Evolutionary conservation across 73 alveolate species (phyloP).

Genomic region (Breviolum minutum): DNA sequence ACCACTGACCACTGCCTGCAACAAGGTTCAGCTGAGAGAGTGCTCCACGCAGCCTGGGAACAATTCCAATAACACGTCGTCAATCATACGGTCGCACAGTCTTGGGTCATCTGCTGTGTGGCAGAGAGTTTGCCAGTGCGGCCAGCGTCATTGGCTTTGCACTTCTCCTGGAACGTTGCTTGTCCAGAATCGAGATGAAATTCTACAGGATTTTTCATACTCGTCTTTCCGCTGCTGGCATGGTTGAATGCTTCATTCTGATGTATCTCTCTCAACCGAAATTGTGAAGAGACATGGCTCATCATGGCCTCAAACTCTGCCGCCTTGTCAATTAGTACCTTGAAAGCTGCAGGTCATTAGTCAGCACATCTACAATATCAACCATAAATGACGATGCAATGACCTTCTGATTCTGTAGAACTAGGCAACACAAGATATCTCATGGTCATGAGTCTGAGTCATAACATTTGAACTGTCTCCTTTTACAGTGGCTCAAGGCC

Average conservation of each 20-base stretch:
- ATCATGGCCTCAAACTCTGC: constrained; percentile 23
- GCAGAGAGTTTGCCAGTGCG: constrained; percentile 67
- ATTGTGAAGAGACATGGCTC: not conserved
- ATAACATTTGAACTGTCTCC: too few relatives aligned
- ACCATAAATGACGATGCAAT: too few relatives aligned
- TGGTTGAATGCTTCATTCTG: too few relatives aligned
- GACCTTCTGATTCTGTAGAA: too few relatives aligned
- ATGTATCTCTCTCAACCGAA: too few relatives aligned
- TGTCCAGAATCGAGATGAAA: not conserved
- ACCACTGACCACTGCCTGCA: not conserved
- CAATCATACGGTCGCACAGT: not conserved
- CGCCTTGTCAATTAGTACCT: constrained; percentile 24
- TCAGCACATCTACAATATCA: too few relatives aligned
- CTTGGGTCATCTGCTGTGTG: constrained; percentile 10
- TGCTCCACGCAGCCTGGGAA: constrained; percentile 34
- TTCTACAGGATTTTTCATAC: not conserved
- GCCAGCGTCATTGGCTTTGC: constrained; percentile 51
- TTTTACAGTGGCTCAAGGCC: too few relatives aligned
- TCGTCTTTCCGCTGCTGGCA: too few relatives aligned
- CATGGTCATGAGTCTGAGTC: too few relatives aligned
- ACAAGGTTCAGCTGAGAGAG: not conserved
- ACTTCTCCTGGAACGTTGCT: constrained; percentile 36
- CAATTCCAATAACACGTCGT: not conserved
- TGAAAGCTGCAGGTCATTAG: not conserved
- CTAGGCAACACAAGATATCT: too few relatives aligned